A percentile compares a stretch with the other conserved stretches of the same genome.
phyloP scores from a whole-genome alignment of 164 flowering plant species.

The Liquidambar formosana region DNA sequence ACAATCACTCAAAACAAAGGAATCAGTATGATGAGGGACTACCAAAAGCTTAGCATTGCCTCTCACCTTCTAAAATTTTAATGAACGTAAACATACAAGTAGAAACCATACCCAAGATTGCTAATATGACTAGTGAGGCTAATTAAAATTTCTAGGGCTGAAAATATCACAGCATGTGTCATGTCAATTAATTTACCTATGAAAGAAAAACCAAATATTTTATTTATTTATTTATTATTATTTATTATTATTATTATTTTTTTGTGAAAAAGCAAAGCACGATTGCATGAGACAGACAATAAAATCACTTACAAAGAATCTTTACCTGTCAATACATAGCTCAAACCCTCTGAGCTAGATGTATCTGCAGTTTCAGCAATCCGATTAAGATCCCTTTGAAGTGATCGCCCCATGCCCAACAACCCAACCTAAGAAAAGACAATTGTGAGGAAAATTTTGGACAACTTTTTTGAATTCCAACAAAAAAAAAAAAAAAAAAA shows the following conservation, averaged over 20 bases:
- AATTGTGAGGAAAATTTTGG: background rate
- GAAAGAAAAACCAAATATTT: background rate
- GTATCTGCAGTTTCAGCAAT: slow-evolving; percentile 93
- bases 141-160: background rate
- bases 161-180: background rate
- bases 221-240: no score
- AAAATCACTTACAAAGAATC: slow-evolving; percentile 2
- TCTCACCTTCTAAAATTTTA: background rate
- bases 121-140: background rate
- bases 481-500: background rate
- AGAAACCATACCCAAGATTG: background rate
- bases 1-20: background rate
- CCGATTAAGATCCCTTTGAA: slow-evolving; percentile 84
- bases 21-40: no score
- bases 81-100: background rate
- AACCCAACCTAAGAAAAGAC: slow-evolving; percentile 65
- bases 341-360: slow-evolving; percentile 73
- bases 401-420: slow-evolving; percentile 83
- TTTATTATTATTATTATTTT: no score
- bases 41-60: background rate
- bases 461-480: background rate
- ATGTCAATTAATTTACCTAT: background rate
- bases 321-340: slow-evolving; percentile 80
- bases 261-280: background rate
- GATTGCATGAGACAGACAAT: background rate